Evolutionary conservation across 805 yeast species (phyloP).

Genomic region (Dipodascopsis uninucleata): DNA sequence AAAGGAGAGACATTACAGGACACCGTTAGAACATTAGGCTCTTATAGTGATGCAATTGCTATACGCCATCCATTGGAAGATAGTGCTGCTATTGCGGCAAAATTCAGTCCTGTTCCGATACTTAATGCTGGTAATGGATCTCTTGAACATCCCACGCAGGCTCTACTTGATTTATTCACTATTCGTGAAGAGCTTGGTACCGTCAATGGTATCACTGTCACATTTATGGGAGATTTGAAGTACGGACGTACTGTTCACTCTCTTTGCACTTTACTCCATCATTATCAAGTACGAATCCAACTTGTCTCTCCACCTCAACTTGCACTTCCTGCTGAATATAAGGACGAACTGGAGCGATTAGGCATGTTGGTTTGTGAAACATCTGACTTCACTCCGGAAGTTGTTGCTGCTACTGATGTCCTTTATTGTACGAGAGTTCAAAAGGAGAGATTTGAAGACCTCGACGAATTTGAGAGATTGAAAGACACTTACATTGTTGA

Average conservation of each 20-base stretch:
- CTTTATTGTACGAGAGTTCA: conserved; percentile 97
- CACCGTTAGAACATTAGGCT: conserved; percentile 89
- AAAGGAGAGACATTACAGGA: conserved; percentile 98
- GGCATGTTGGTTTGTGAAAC: conserved; percentile 73
- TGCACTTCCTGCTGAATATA: conserved; percentile 71
- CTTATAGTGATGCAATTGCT: conserved; percentile 95
- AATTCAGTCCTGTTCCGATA: conserved; percentile 94
- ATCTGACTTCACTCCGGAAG: conserved; percentile 73
- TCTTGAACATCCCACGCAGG: conserved; percentile 98
- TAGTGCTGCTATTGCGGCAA: conserved; percentile 90
- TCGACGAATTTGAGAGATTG: conserved; percentile 74
- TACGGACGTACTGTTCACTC: conserved; percentile 99
- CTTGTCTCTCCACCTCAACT: conserved; percentile 88
- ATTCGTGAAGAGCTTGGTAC: conserved; percentile 99
- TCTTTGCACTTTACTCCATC: conserved; percentile 80
- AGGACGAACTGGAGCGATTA: conserved; percentile 58
- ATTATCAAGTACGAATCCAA: conserved; percentile 89
- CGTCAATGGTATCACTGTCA: conserved; percentile 94
- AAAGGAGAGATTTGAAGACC: conserved; percentile 85
- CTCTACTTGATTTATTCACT: conserved; percentile 93
- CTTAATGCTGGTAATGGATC: conserved; percentile 98
- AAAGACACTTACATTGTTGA: conserved; percentile 91
- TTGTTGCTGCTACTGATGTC: conserved; percentile 87
- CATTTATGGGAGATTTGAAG: conserved; percentile 98
- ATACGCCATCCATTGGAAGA: conserved; percentile 93